Conservation (phyloP, 805 yeast genomes). For the Saturnispora galanensis region DNA sequence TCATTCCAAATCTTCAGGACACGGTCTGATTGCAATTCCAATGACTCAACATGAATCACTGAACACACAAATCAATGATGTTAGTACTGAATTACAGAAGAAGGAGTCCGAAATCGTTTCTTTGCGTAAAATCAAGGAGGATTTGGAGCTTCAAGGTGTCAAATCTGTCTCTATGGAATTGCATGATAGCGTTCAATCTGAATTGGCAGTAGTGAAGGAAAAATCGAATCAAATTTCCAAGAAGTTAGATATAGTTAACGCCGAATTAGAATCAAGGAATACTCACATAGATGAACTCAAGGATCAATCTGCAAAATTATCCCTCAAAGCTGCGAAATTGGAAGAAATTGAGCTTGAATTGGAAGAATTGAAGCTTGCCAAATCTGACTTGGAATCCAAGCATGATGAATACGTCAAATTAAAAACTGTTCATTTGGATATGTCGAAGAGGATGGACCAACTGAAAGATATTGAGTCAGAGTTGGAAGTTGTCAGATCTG, state of each 20-base stretch:
- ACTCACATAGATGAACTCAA: constrained; percentile 1
- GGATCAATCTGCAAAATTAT: neutral
- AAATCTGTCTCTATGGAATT: constrained; percentile 11
- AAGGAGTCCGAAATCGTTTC: constrained; percentile 9
- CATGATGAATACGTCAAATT: constrained; percentile 5
- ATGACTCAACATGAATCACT: constrained; percentile 8
- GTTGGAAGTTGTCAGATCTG: neutral
- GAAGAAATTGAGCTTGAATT: constrained; percentile 5
- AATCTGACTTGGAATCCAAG: constrained; percentile 7
- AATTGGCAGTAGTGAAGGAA: constrained; percentile 4
- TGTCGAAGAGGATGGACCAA: constrained; percentile 1
- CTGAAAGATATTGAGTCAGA: constrained; percentile 3
- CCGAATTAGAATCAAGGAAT: constrained; percentile 2
- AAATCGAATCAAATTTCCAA: constrained; percentile 5
- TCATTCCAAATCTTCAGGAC: constrained; percentile 21
- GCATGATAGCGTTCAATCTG: constrained; percentile 12
- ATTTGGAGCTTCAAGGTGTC: constrained; percentile 10
- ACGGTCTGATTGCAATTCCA: constrained; percentile 25
- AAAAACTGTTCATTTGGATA: neutral
- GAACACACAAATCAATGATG: constrained; percentile 6
- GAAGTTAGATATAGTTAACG: constrained; percentile 6
- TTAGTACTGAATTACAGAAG: constrained; percentile 1
- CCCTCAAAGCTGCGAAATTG: constrained; percentile 3
- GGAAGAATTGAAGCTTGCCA: constrained; percentile 1
- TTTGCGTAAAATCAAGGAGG: constrained; percentile 9